A percentile compares a stretch with the other conserved stretches of the same genome.
Conservation (phyloP, 2,329 filamentous ascomycete species). For the Zymoseptoria ardabiliae region DNA sequence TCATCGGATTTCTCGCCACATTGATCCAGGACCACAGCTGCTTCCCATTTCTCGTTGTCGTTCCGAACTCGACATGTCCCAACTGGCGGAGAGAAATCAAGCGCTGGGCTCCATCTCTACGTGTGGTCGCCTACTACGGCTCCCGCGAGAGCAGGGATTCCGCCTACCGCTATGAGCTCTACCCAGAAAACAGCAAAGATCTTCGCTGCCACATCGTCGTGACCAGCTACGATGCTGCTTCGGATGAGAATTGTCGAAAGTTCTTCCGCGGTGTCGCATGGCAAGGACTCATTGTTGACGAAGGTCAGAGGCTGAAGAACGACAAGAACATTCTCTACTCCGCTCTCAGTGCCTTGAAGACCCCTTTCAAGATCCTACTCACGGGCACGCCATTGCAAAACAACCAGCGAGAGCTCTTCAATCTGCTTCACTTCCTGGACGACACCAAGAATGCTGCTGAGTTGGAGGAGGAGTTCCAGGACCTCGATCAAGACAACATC, state of each 20-base stretch:
- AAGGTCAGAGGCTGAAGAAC: conserved; percentile 92
- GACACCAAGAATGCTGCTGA: conserved; percentile 59
- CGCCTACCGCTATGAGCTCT: conserved; percentile 77
- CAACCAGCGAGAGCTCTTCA: conserved; percentile 90
- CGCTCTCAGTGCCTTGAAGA: conserved; percentile 63
- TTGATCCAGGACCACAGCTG: conserved; percentile 57
- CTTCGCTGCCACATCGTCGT: conserved; percentile 87
- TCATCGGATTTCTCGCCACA: conserved; percentile 72
- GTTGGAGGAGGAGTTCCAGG: conserved; percentile 67
- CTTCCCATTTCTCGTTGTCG: conserved; percentile 88
- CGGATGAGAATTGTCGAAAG: conserved; percentile 59
- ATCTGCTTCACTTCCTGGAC: conserved; percentile 91
- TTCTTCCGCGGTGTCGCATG: conserved; percentile 69
- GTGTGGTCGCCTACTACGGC: conserved; percentile 90
- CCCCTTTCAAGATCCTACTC: conserved; percentile 77
- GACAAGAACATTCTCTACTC: conserved; percentile 77
- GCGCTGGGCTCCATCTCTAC: conserved; percentile 77
- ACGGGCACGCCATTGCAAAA: conserved; percentile 91
- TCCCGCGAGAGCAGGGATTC: conserved; percentile 66
- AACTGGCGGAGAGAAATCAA: conserved; percentile 98
- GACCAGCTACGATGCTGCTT: conserved; percentile 86
- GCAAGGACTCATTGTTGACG: conserved; percentile 85
- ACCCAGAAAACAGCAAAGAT: conserved; percentile 55
- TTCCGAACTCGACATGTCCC: conserved; percentile 90
- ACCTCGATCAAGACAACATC: conserved; percentile 78